phyloP scores from a whole-genome alignment of 228 moss, liverwort and hornwort species.

The Sphagnum fallax region DNA sequence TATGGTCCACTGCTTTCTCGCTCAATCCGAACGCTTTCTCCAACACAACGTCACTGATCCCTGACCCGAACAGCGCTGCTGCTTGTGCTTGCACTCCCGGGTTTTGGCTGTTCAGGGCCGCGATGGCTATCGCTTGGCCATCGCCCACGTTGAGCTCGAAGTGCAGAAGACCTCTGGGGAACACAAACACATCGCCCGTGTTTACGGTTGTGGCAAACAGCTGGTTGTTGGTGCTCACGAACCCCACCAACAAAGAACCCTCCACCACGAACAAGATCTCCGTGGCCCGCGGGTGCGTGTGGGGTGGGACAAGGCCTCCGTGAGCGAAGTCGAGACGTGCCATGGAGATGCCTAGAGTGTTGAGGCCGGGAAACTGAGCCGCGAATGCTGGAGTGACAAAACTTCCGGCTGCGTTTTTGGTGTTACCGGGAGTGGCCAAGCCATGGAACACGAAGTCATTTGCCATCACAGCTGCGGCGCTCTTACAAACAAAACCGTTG shows the following conservation, averaged over 20 bases:
- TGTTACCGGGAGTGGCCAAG: too few relatives aligned
- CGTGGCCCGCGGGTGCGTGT: slow-evolving; percentile 29
- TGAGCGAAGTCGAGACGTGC: slow-evolving; percentile 34
- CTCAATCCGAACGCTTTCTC: slow-evolving; percentile 15
- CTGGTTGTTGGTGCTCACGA: slow-evolving; percentile 30
- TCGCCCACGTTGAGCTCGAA: slow-evolving; percentile 35
- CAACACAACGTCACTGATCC: slow-evolving; percentile 23
- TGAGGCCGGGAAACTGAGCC: slow-evolving; percentile 19
- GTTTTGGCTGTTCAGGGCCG: slow-evolving; percentile 47
- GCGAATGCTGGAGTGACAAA: slow-evolving; percentile 22
- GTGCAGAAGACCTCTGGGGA: slow-evolving; percentile 30
- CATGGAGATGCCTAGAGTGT: slow-evolving; percentile 37
- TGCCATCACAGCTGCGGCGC: too few relatives aligned
- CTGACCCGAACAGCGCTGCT: slow-evolving; percentile 29
- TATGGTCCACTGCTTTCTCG: not conserved
- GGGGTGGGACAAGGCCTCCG: slow-evolving; percentile 39
- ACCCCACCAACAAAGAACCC: slow-evolving; percentile 26
- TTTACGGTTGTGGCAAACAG: slow-evolving; percentile 19
- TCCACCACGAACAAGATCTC: slow-evolving; percentile 35
- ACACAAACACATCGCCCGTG: slow-evolving; percentile 23
- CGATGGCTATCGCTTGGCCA: slow-evolving; percentile 15
- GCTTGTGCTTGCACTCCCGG: slow-evolving; percentile 23
- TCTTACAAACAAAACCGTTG: too few relatives aligned
- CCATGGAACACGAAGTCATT: too few relatives aligned
- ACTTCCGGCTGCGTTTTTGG: too few relatives aligned